phyloP scores from a whole-genome alignment of 108 stramenopile genomes.

The Schizochytrium sp. region DNA sequence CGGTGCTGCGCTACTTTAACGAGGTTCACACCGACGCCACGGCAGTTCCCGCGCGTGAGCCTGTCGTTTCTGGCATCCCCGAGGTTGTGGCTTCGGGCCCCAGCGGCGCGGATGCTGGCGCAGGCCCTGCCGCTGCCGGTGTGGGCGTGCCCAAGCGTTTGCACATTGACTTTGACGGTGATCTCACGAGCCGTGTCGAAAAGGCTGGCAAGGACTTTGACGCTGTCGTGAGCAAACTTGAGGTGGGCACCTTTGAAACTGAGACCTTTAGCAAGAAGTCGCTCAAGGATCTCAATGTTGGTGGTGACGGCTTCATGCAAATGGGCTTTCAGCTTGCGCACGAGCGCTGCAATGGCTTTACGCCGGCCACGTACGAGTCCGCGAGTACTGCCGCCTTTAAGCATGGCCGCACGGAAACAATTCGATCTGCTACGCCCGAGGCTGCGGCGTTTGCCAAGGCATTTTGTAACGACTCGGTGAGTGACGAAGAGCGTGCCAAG shows the following conservation, averaged over 20 bases:
- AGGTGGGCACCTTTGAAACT: background rate
- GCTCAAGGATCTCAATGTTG: conserved; percentile 24
- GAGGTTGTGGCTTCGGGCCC: background rate
- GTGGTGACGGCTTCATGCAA: conserved; percentile 37
- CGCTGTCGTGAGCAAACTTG: background rate
- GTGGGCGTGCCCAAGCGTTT: background rate
- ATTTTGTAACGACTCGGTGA: background rate
- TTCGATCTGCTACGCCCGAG: conserved; percentile 33
- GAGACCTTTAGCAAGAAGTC: background rate
- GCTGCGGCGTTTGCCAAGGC: background rate
- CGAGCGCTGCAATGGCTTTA: conserved; percentile 22
- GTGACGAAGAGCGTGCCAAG: background rate
- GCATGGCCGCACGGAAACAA: conserved; percentile 41
- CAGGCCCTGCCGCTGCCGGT: background rate
- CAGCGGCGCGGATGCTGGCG: background rate
- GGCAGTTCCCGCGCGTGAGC: conserved; percentile 2
- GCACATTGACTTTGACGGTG: background rate
- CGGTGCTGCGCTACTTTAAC: conserved; percentile 15
- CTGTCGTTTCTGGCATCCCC: background rate
- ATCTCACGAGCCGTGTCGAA: background rate
- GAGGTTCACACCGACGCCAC: conserved; percentile 21
- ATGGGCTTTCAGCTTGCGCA: conserved; percentile 42
- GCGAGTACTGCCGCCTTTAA: conserved; percentile 36
- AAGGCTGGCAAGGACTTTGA: background rate
- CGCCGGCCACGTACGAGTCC: conserved; percentile 42